A percentile compares a stretch with the other conserved stretches of the same genome.
Evolutionary conservation across 2,329 filamentous ascomycete genomes (phyloP).

Genomic region (Passalora sequoiae): DNA sequence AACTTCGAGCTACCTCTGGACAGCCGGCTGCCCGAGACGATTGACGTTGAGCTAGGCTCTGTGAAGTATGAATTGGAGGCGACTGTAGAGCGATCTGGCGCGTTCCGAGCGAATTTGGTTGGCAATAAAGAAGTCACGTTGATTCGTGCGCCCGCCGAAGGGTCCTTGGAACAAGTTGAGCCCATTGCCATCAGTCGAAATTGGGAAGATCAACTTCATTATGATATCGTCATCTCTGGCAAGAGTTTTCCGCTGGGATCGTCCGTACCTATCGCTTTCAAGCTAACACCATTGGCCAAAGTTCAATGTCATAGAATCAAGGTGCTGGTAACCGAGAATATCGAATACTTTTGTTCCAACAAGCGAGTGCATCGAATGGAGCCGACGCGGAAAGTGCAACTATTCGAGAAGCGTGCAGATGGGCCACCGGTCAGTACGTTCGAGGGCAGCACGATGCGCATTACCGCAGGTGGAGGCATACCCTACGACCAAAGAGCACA

Average conservation of each 20-base stretch:
- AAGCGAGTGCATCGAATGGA: slow-evolving; percentile 80
- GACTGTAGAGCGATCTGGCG: slow-evolving; percentile 76
- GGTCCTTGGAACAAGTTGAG: slow-evolving; percentile 84
- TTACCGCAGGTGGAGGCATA: slow-evolving; percentile 75
- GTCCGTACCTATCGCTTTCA: slow-evolving; percentile 88
- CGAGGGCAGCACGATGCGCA: slow-evolving; percentile 67
- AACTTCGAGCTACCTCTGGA: slow-evolving; percentile 82
- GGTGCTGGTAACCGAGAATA: slow-evolving; percentile 82
- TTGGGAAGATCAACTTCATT: slow-evolving; percentile 93
- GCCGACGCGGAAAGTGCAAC: slow-evolving; percentile 72
- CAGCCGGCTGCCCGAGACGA: slow-evolving; percentile 73
- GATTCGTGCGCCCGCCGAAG: slow-evolving; percentile 78
- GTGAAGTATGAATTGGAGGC: slow-evolving; percentile 87
- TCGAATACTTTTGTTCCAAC: slow-evolving; percentile 85
- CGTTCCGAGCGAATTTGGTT: slow-evolving; percentile 82
- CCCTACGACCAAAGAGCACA: slow-evolving; percentile 57
- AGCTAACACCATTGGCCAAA: slow-evolving; percentile 85
- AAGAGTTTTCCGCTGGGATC: slow-evolving; percentile 89
- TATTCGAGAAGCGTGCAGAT: slow-evolving; percentile 85
- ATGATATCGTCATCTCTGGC: slow-evolving; percentile 92
- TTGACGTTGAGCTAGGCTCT: slow-evolving; percentile 76
- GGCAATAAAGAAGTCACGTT: slow-evolving; percentile 77
- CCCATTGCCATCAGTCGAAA: slow-evolving; percentile 89
- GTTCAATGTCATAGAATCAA: slow-evolving; percentile 91
- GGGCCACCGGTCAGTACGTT: slow-evolving; percentile 68